These are phyloP conservation scores for Fusarium sp. DNA, from an alignment of 2,329 filamentous ascomycete species.

Conservation along the genomic window DNA sequence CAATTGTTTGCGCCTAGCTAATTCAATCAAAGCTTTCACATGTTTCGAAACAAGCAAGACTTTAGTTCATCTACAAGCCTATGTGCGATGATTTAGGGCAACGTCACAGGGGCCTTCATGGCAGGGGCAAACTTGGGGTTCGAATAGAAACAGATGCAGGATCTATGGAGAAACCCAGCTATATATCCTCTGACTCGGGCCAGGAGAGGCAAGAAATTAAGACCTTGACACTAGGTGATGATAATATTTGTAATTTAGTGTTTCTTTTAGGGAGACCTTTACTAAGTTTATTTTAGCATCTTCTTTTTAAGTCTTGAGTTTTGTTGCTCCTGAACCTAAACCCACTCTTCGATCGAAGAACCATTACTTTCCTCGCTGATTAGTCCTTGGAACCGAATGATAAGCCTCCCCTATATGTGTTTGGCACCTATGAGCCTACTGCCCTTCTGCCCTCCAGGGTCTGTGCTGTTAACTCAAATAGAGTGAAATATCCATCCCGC, in stretches of 20 bases:
- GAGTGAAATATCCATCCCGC: rapidly evolving
- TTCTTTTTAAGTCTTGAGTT: no score
- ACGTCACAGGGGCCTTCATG: conserved; percentile 91
- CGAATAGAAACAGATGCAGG: conserved; percentile 96
- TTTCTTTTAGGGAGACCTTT: no score
- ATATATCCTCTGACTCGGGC: conserved; percentile 77
- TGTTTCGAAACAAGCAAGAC: background rate
- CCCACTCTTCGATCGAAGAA: conserved; percentile 79
- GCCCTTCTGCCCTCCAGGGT: rapidly evolving
- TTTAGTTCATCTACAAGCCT: background rate
- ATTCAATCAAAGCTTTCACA: no score
- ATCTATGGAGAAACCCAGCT: conserved; percentile 97
- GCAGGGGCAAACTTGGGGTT: conserved; percentile 98
- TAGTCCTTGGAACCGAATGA: conserved; percentile 75
- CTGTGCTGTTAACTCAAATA: background rate
- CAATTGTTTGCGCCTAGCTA: rapidly evolving
- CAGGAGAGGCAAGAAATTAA: no score
- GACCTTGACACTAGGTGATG: no score
- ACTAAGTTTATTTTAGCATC: no score
- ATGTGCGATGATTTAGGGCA: conserved; percentile 68
- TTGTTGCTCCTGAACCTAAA: conserved; percentile 81
- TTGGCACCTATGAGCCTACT: no score
- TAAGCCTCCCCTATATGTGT: conserved; percentile 72
- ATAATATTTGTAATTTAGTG: no score
- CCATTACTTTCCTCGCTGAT: conserved; percentile 71